Percentiles rank a stretch among this genome's conserved stretches.
These are phyloP conservation scores for Ustilago curta DNA, from an alignment of 1,284 basidiomycete species.

Conservation along the genomic window DNA sequence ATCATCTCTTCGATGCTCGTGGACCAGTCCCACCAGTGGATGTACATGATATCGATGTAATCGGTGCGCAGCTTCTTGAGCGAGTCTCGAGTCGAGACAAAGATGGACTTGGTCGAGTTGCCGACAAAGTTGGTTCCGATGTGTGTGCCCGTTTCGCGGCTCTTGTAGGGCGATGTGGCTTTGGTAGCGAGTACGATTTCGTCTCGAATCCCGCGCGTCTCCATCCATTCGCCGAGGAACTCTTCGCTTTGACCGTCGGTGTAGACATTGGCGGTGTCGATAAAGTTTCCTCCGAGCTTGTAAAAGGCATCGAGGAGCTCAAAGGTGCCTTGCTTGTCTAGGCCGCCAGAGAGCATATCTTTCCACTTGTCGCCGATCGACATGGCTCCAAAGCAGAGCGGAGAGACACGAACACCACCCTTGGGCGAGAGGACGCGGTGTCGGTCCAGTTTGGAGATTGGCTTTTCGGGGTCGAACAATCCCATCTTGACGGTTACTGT, in stretches of 20 bases:
- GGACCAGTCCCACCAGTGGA: slow-evolving; percentile 74
- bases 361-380: slow-evolving; percentile 73
- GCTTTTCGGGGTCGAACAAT: slow-evolving; percentile 43
- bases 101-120: slow-evolving; percentile 69
- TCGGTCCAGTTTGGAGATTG: slow-evolving; percentile 59
- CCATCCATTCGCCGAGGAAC: slow-evolving; percentile 76
- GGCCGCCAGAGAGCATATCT: slow-evolving; percentile 41
- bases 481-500: slow-evolving; percentile 22
- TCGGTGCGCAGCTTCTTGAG: slow-evolving; percentile 75
- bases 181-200: slow-evolving; percentile 75
- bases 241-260: slow-evolving; percentile 73
- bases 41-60: slow-evolving; percentile 73
- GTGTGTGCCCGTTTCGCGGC: slow-evolving; percentile 38
- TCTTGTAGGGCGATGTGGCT: slow-evolving; percentile 70
- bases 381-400: slow-evolving; percentile 73
- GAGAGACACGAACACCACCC: slow-evolving; percentile 72
- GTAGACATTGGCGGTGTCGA: slow-evolving; percentile 74
- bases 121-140: slow-evolving; percentile 71
- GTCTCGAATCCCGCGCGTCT: slow-evolving; percentile 73
- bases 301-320: slow-evolving; percentile 53
- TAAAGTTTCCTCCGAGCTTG: slow-evolving; percentile 72
- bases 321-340: slow-evolving; percentile 46
- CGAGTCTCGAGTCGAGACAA: slow-evolving; percentile 64
- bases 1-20: slow-evolving; percentile 75
- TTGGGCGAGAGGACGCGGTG: slow-evolving; percentile 71